A percentile compares a stretch with the other conserved stretches of the same genome.
Evolutionary conservation across 495 filamentous ascomycete species (phyloP).

Genomic region (Bacidia gigantensis): DNA sequence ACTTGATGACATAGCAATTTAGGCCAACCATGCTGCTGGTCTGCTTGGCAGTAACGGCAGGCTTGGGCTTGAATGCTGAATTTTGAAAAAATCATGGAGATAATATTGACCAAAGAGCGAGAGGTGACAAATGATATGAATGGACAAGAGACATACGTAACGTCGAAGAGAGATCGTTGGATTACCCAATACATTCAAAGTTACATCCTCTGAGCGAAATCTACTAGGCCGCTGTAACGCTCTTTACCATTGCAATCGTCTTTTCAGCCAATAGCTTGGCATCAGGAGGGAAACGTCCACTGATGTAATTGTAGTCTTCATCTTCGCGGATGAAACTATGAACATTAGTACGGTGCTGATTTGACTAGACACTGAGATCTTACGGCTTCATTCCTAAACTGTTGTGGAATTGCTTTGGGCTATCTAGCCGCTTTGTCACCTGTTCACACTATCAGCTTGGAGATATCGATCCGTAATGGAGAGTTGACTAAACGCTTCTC

Average conservation of each 20-base stretch:
- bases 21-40: too few species aligned
- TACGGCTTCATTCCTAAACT: constrained; percentile 34
- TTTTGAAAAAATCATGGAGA: too few species aligned
- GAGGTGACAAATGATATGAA: too few species aligned
- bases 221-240: not conserved
- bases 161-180: too few species aligned
- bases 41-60: too few species aligned
- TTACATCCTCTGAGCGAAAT: too few species aligned
- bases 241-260: constrained; percentile 30
- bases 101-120: too few species aligned
- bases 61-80: too few species aligned
- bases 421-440: constrained; percentile 33
- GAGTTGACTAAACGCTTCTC: constrained; percentile 23
- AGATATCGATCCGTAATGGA: not conserved
- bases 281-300: constrained; percentile 36
- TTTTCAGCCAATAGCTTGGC: constrained; percentile 33
- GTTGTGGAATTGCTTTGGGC: constrained; percentile 35
- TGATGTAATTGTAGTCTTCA: constrained; percentile 39
- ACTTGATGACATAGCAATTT: too few species aligned
- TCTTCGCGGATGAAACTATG: constrained; percentile 38
- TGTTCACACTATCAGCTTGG: constrained; percentile 11
- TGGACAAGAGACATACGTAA: too few species aligned
- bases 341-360: not conserved
- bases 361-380: constrained; percentile 14
- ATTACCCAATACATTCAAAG: too few species aligned